Percentiles rank a stretch among this genome's conserved stretches.
These are phyloP conservation scores for Bisporella sp. DNA, from an alignment of 2,329 filamentous ascomycete species.

Conservation along the genomic window DNA sequence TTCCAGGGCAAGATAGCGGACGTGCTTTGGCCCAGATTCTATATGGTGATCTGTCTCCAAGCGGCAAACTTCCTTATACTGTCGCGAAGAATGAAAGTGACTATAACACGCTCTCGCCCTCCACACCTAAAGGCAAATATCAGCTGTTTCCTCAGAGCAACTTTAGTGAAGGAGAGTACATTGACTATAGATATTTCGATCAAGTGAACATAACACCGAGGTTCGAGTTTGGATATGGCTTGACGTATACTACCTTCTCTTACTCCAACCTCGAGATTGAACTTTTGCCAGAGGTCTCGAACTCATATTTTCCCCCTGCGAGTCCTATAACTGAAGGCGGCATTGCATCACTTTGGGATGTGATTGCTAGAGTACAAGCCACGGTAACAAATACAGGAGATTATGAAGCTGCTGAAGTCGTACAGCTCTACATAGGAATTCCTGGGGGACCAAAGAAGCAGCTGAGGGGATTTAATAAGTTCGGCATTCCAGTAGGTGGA, in stretches of 20 bases:
- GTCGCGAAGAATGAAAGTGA: constrained; percentile 50
- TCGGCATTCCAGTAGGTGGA: constrained; percentile 39
- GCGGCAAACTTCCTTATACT: constrained; percentile 49
- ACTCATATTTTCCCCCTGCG: constrained; percentile 43
- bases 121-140: constrained; percentile 32
- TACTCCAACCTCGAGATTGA: constrained; percentile 36
- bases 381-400: constrained; percentile 40
- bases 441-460: constrained; percentile 44
- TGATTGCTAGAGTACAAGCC: constrained; percentile 39
- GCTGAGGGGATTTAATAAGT: constrained; percentile 57
- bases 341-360: constrained; percentile 47
- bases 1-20: constrained; percentile 55
- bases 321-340: constrained; percentile 50
- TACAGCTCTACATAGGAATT: constrained; percentile 21
- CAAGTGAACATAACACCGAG: constrained; percentile 25
- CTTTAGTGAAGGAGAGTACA: constrained; percentile 41
- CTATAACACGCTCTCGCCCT: constrained; percentile 41
- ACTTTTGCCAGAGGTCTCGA: constrained; percentile 31
- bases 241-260: constrained; percentile 49
- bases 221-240: constrained; percentile 38
- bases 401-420: constrained; percentile 20
- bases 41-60: constrained; percentile 52
- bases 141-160: constrained; percentile 42
- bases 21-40: constrained; percentile 54
- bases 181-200: constrained; percentile 47